A percentile compares a stretch with the other conserved stretches of the same genome.
These are phyloP conservation scores for Cryptococcus sp. DNA, from an alignment of 1,284 basidiomycete genomes.

Conservation along the genomic window DNA sequence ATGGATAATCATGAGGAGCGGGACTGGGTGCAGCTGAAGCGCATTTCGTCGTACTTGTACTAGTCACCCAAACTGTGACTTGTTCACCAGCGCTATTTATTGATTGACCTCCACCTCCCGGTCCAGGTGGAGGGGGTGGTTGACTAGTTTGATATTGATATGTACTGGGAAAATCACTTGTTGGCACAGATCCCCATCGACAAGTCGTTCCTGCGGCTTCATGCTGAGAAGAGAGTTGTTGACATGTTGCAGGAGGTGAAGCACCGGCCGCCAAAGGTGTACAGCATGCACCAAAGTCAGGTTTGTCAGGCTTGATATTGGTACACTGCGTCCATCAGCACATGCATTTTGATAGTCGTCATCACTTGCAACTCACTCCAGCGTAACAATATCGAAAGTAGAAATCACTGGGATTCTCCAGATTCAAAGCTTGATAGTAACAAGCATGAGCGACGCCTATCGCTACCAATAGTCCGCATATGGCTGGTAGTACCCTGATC, in stretches of 20 bases:
- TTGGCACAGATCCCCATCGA: constrained; percentile 5
- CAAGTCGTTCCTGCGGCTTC: constrained; percentile 3
- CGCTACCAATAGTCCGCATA: background rate
- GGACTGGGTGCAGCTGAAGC: background rate
- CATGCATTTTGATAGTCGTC: background rate
- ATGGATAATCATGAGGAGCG: background rate
- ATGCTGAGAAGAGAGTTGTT: background rate
- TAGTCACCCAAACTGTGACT: constrained; percentile 2
- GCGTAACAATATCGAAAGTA: constrained; percentile 6
- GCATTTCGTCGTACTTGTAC: constrained; percentile 1
- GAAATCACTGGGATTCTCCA: constrained; percentile 5
- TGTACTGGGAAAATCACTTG: constrained; percentile 1
- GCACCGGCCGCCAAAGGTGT: constrained; percentile 4
- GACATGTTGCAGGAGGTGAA: constrained; percentile 1
- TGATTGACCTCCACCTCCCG: background rate
- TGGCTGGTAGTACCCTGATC: background rate
- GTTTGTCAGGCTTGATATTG: background rate
- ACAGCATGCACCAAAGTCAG: background rate
- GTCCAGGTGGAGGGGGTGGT: background rate
- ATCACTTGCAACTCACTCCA: background rate
- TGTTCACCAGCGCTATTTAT: background rate
- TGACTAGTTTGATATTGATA: background rate
- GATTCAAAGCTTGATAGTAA: constrained; percentile 5
- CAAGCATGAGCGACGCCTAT: background rate
- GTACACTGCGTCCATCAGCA: constrained; percentile 2